phyloP scores from a whole-genome alignment of 805 yeast genomes.

The Candida andamanensis region DNA sequence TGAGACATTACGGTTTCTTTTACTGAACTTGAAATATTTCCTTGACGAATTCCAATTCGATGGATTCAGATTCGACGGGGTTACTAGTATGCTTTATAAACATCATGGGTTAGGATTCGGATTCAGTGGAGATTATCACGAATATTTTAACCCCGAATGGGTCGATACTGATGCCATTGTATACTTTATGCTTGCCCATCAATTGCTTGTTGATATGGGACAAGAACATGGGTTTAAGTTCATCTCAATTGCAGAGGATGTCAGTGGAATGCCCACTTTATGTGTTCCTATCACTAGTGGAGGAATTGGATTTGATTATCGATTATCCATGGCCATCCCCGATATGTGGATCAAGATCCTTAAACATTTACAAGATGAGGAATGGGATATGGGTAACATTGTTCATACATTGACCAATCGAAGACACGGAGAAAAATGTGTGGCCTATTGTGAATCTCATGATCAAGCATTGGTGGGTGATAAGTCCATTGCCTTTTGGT shows the following conservation, averaged over 20 bases:
- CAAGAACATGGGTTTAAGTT: conserved; percentile 36
- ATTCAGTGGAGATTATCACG: conserved; percentile 89
- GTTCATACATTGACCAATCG: conserved; percentile 81
- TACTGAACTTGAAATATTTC: conserved; percentile 79
- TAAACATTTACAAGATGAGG: conserved; percentile 79
- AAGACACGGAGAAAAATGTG: conserved; percentile 82
- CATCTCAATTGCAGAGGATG: conserved; percentile 91
- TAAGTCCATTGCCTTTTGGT: conserved; percentile 94
- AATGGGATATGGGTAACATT: conserved; percentile 85
- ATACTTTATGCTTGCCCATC: conserved; percentile 88
- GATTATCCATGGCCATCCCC: conserved; percentile 95
- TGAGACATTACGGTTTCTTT: conserved; percentile 82
- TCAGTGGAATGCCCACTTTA: conserved; percentile 93
- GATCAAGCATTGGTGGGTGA: conserved; percentile 98
- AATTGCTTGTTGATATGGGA: conserved; percentile 55
- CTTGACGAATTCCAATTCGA: conserved; percentile 82
- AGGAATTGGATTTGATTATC: conserved; percentile 90
- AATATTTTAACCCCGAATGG: conserved; percentile 70
- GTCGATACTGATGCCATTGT: conserved; percentile 86
- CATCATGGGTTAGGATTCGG: conserved; percentile 93
- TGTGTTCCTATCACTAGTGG: conserved; percentile 71
- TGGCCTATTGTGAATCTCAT: conserved; percentile 90
- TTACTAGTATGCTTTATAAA: conserved; percentile 83
- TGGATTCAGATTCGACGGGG: conserved; percentile 96
- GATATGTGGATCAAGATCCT: conserved; percentile 98